Percentiles rank a stretch among this genome's conserved stretches.
Conservation (phyloP, 176 grass and related monocot genomes). For the Areca catechu region DNA sequence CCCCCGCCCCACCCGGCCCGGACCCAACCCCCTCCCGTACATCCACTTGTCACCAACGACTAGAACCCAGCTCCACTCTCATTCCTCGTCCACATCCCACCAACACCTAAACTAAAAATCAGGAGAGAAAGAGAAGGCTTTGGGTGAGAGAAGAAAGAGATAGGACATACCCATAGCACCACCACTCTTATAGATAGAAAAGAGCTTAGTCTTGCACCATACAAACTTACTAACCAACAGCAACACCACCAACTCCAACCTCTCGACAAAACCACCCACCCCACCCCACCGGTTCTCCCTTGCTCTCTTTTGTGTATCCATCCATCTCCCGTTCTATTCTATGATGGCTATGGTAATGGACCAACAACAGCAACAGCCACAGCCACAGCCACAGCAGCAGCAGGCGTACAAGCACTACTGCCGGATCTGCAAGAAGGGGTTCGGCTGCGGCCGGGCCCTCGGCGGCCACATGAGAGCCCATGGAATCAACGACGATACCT, state of each 20-base stretch:
- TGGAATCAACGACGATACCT: slow-evolving; percentile 38
- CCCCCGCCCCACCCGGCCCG: neutral
- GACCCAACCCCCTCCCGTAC: neutral
- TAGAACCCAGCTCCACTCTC: slow-evolving; percentile 3
- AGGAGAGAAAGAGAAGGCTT: neutral
- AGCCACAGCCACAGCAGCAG: slow-evolving; percentile 11
- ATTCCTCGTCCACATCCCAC: slow-evolving; percentile 7
- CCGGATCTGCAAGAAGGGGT: slow-evolving; percentile 76
- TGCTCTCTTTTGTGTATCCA: neutral
- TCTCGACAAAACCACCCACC: slow-evolving; percentile 3
- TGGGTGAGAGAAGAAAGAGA: neutral
- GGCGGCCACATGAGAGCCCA: slow-evolving; percentile 92
- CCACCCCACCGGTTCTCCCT: neutral
- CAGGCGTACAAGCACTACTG: slow-evolving; percentile 65
- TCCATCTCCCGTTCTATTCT: slow-evolving; percentile 2
- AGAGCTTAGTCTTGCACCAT: slow-evolving; percentile 10
- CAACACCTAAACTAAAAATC: slow-evolving; percentile 1
- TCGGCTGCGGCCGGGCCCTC: slow-evolving; percentile 67
- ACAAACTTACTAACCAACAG: slow-evolving; percentile 12
- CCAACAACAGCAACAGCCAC: slow-evolving; percentile 24
- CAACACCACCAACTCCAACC: slow-evolving; percentile 1
- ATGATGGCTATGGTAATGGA: slow-evolving; percentile 47
- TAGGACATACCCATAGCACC: too few relatives aligned
- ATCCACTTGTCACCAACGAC: slow-evolving; percentile 8
- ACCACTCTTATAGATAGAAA: neutral